Evolutionary conservation across 2,329 filamentous ascomycete species (phyloP).

Genomic region (Lachnum nothofagi): DNA sequence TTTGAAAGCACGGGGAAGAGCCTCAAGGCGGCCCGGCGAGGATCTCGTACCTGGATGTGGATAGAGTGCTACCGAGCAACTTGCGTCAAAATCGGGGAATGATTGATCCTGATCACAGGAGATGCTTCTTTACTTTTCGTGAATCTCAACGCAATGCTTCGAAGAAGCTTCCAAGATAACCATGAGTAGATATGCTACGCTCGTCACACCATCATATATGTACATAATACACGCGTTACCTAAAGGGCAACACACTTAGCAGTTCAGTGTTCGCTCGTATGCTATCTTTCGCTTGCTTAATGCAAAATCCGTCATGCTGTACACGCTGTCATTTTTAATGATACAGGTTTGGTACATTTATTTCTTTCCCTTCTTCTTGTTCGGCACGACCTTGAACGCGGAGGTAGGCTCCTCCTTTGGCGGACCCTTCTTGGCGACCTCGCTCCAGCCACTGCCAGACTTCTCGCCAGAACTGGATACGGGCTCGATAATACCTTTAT

Average conservation of each 20-base stretch:
- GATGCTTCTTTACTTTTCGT: no score
- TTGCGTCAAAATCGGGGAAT: no score
- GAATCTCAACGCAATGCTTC: background rate
- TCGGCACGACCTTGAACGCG: slow-evolving; percentile 82
- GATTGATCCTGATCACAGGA: no score
- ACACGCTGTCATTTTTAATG: slow-evolving; percentile 17
- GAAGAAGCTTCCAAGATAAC: background rate
- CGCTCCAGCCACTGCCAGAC: slow-evolving; percentile 72
- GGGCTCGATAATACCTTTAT: slow-evolving; percentile 79
- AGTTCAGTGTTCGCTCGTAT: slow-evolving; percentile 13
- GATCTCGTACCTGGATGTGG: no score
- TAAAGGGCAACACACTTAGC: background rate
- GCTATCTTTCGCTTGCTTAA: slow-evolving; percentile 5
- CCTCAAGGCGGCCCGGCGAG: no score
- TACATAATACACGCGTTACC: slow-evolving; percentile 5
- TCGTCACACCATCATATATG: background rate
- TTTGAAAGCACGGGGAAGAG: no score
- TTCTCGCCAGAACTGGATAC: slow-evolving; percentile 41
- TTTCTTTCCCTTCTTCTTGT: slow-evolving; percentile 89
- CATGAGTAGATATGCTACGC: slow-evolving; percentile 1
- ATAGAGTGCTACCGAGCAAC: no score
- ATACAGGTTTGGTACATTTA: slow-evolving; percentile 34
- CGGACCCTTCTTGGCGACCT: slow-evolving; percentile 89
- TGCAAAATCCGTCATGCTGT: slow-evolving; percentile 18
- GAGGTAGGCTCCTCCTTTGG: slow-evolving; percentile 39